A percentile compares a stretch with the other conserved stretches of the same genome.
Conservation (phyloP, 2,329 filamentous ascomycete species). For the Chaetomium sp. region DNA sequence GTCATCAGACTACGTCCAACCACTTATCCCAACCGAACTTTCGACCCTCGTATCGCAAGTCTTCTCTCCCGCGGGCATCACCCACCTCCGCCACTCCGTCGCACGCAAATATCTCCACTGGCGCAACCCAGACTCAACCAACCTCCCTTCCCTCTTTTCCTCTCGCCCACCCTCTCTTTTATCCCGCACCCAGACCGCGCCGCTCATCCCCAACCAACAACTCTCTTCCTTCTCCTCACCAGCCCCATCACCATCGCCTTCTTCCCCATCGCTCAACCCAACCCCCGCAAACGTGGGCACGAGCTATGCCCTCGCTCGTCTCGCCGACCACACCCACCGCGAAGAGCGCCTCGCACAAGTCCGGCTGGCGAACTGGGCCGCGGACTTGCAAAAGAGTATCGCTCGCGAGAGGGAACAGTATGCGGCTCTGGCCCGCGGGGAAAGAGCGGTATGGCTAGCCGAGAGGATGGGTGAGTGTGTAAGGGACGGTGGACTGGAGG, state of each 20-base stretch:
- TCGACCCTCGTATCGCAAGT: constrained; percentile 60
- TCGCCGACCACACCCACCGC: constrained; percentile 39
- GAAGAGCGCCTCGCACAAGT: constrained; percentile 39
- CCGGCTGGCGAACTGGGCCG: constrained; percentile 75
- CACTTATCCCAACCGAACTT: constrained; percentile 71
- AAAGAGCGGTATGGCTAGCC: constrained; percentile 64
- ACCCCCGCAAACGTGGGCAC: constrained; percentile 11
- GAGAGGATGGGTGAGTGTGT: constrained; percentile 61
- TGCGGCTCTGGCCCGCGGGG: constrained; percentile 53
- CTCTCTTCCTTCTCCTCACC: background rate
- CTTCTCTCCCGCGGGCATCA: constrained; percentile 70
- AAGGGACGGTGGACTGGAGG: constrained; percentile 44
- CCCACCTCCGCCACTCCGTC: constrained; percentile 74
- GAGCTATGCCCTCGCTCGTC: constrained; percentile 50
- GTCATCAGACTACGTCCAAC: constrained; percentile 83
- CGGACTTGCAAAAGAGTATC: constrained; percentile 70
- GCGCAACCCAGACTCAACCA: constrained; percentile 37
- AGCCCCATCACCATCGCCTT: no score
- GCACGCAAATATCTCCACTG: constrained; percentile 76
- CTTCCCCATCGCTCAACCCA: no score
- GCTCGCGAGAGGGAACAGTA: constrained; percentile 66
- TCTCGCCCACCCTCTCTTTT: constrained; percentile 12
- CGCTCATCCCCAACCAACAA: background rate
- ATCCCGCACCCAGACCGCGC: background rate
- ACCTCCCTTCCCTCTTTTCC: constrained; percentile 8